Evolutionary conservation across 1,284 basidiomycete species (phyloP).

Genomic region (Amylostereum chailletii): DNA sequence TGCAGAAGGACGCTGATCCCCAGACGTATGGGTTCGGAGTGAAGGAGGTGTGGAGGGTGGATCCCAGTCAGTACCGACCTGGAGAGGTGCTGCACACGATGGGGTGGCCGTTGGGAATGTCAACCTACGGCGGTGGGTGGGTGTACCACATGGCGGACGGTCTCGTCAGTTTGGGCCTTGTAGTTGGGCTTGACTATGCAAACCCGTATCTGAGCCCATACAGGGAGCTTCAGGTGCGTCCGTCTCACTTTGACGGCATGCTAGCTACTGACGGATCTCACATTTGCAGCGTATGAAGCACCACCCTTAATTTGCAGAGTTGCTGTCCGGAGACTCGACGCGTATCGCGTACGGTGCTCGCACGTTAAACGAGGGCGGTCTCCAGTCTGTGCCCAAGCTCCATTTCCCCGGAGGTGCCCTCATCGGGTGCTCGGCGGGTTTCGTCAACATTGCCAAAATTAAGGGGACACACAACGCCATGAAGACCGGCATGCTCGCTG

Average conservation of each 20-base stretch:
- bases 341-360: slow-evolving; percentile 90
- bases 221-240: slow-evolving; percentile 80
- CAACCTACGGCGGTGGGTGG: slow-evolving; percentile 93
- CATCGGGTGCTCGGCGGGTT: slow-evolving; percentile 93
- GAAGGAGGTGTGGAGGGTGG: slow-evolving; percentile 97
- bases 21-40: slow-evolving; percentile 97
- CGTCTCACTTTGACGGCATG: neutral
- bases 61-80: slow-evolving; percentile 66
- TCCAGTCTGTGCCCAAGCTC: slow-evolving; percentile 88
- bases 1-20: slow-evolving; percentile 75
- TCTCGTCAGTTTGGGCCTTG: slow-evolving; percentile 86
- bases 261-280: slow-evolving; percentile 5
- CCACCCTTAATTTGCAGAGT: slow-evolving; percentile 82
- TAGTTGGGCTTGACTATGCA: slow-evolving; percentile 90
- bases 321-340: slow-evolving; percentile 69
- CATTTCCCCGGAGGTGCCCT: slow-evolving; percentile 95
- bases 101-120: slow-evolving; percentile 84
- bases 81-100: slow-evolving; percentile 91
- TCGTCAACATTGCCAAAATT: slow-evolving; percentile 97
- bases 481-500: slow-evolving; percentile 97
- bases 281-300: slow-evolving; percentile 86
- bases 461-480: slow-evolving; percentile 99
- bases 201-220: slow-evolving; percentile 95
- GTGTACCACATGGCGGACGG: slow-evolving; percentile 95
- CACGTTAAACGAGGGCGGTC: slow-evolving; percentile 88